Conservation (phyloP, 805 yeast genomes). For the Scheffersomyces coipomensis region DNA sequence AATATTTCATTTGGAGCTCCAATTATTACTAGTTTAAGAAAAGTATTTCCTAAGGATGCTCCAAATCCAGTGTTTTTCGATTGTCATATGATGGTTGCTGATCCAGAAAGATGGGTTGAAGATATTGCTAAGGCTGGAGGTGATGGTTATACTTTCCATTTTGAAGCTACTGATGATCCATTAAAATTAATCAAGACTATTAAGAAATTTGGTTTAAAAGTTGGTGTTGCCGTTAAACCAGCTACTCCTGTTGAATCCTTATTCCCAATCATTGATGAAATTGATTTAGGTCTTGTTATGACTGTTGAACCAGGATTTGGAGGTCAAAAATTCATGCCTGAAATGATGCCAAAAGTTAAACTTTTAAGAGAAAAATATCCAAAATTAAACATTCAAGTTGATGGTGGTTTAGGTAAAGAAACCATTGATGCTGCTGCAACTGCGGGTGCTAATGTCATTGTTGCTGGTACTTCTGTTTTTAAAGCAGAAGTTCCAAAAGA, state of each 20-base stretch:
- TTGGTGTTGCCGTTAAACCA: constrained; percentile 93
- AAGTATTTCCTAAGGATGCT: constrained; percentile 67
- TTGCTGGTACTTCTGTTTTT: constrained; percentile 95
- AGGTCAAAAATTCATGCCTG: constrained; percentile 93
- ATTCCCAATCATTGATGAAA: constrained; percentile 66
- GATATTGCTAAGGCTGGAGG: constrained; percentile 94
- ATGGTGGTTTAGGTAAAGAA: constrained; percentile 89
- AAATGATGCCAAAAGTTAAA: constrained; percentile 95
- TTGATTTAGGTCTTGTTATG: constrained; percentile 97
- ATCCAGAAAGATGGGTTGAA: constrained; percentile 91
- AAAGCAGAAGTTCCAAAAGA: constrained; percentile 76
- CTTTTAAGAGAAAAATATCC: constrained; percentile 73
- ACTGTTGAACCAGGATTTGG: constrained; percentile 99
- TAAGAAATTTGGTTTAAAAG: constrained; percentile 80
- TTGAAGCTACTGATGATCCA: constrained; percentile 86
- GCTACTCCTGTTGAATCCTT: constrained; percentile 84
- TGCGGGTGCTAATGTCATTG: constrained; percentile 98
- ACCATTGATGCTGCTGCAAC: constrained; percentile 87
- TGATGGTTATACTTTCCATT: constrained; percentile 93
- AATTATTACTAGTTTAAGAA: constrained; percentile 73
- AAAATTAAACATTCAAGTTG: constrained; percentile 85
- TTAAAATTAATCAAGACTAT: constrained; percentile 70
- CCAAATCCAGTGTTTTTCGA: constrained; percentile 64
- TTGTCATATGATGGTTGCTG: constrained; percentile 97
- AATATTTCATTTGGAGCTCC: constrained; percentile 95